These are phyloP conservation scores for Paramyrothecium sp. DNA, from an alignment of 2,329 filamentous ascomycete genomes.

Conservation along the genomic window DNA sequence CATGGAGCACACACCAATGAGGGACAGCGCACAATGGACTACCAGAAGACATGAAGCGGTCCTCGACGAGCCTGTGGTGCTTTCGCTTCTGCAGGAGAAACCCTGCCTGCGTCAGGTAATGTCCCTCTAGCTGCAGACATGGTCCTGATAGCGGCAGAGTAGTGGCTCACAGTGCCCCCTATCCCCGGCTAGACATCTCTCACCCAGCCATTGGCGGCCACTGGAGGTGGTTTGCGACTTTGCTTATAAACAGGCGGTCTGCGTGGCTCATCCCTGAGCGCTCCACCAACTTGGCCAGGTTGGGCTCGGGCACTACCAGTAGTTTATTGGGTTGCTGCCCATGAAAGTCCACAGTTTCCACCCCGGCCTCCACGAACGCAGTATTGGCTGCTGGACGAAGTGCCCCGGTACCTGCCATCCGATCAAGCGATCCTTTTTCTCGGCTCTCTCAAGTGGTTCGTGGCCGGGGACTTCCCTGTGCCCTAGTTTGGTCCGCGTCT, in stretches of 20 bases:
- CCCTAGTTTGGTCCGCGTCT: background rate
- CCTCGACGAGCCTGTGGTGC: background rate
- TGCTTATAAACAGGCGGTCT: background rate
- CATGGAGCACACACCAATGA: too few species aligned
- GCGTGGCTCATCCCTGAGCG: background rate
- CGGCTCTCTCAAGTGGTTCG: background rate
- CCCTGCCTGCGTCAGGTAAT: slow-evolving; percentile 28
- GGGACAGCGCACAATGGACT: too few species aligned
- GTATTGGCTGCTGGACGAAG: background rate
- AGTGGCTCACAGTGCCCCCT: slow-evolving; percentile 18
- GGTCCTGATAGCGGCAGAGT: slow-evolving; percentile 21
- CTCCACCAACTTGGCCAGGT: background rate
- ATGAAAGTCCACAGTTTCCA: too few species aligned
- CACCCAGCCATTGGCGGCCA: slow-evolving; percentile 15
- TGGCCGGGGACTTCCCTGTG: background rate
- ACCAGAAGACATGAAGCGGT: too few species aligned
- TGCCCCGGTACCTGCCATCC: background rate
- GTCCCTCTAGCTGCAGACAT: slow-evolving; percentile 26
- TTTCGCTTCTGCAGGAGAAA: slow-evolving; percentile 24
- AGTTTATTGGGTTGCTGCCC: background rate
- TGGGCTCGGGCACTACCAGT: background rate
- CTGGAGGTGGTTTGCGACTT: background rate
- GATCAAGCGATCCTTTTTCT: background rate
- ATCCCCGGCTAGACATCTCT: slow-evolving; percentile 2
- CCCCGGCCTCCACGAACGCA: background rate